These are phyloP conservation scores for Simplicillium sp. DNA, from an alignment of 2,329 filamentous ascomycete species.

Conservation along the genomic window DNA sequence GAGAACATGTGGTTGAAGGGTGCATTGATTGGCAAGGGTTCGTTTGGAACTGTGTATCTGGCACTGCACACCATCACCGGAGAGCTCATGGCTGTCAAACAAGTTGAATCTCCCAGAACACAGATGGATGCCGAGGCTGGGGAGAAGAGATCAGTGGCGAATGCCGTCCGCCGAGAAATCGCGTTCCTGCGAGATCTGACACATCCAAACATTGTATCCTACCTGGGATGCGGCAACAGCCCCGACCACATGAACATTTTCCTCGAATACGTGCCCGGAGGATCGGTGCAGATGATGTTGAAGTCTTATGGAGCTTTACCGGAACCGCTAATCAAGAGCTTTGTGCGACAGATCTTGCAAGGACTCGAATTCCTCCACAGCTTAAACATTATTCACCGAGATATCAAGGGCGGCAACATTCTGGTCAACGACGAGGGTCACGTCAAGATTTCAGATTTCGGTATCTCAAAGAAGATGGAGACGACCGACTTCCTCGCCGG, in stretches of 20 bases:
- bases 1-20: conserved; percentile 99
- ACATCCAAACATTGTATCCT: conserved; percentile 96
- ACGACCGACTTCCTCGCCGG: conserved; percentile 72
- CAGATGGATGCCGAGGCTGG: conserved; percentile 66
- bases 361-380: conserved; percentile 90
- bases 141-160: conserved; percentile 96
- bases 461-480: conserved; percentile 96
- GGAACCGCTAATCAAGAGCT: conserved; percentile 89
- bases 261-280: conserved; percentile 95
- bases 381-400: conserved; percentile 92
- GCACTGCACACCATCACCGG: conserved; percentile 93
- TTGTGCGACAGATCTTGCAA: conserved; percentile 89
- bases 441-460: conserved; percentile 98
- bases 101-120: conserved; percentile 84
- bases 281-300: conserved; percentile 96
- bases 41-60: conserved; percentile 91
- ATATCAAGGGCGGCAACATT: conserved; percentile 98
- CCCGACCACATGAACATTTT: conserved; percentile 96
- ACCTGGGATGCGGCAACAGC: conserved; percentile 89
- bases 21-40: conserved; percentile 90
- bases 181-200: conserved; percentile 86
- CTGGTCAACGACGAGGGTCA: conserved; percentile 98
- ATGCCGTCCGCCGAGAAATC: conserved; percentile 94
- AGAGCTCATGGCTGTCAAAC: conserved; percentile 96
- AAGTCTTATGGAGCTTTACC: conserved; percentile 95